Evolutionary conservation across 768 basidiomycete genomes (phyloP), one percentile per base, ranked within the genome.

Genomic region (Boletus rufocinnamomeus): DNA sequence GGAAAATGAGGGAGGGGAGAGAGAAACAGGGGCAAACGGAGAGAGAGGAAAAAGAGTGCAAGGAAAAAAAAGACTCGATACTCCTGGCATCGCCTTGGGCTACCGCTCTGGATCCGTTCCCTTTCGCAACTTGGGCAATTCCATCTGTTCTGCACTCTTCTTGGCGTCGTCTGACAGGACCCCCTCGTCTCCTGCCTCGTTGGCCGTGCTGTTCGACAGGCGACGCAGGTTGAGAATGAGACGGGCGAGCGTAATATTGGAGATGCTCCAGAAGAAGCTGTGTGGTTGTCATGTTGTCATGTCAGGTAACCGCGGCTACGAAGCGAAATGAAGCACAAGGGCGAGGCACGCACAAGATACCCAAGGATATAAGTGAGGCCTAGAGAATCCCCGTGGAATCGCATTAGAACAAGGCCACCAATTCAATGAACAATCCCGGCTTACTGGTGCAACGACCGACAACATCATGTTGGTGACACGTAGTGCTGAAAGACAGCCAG

Each of bases 181-280:
- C 0, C 4, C 38, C 8, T 53, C 52, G 1, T 19, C 23, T 6
- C 25, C 17, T 2, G 11, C 10, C 5, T 27, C 14, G 21, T 50
- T 19, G 16, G 7, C 11, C 25, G 27, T 19, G 1, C 43, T 11
- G 23, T 0, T n/a, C 4, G 64, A 54, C 8, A 66, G 13, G 1
- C 69, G 63, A 38, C 77, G 69, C 21, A 75, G 51, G 40, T 76
- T 70, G 32, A 77, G 43, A 40, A 77, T 69, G 27, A 77, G 70
- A 32, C 66, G 66, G 1, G 77, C 61, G 2, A 75, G 65, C 17
- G 70, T 70, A 6, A 74, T 59, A 30, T 74, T 76, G 40, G 66
- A 65, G 23, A 69, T 46, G 35, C 75, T 71, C 76, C 77, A 77
- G 11, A 74, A 51, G 58, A 76, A 70, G 56, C 77, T 77, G 41